Conservation (phyloP, 169 alveolate genomes). For the Plasmodium gallinaceum region DNA sequence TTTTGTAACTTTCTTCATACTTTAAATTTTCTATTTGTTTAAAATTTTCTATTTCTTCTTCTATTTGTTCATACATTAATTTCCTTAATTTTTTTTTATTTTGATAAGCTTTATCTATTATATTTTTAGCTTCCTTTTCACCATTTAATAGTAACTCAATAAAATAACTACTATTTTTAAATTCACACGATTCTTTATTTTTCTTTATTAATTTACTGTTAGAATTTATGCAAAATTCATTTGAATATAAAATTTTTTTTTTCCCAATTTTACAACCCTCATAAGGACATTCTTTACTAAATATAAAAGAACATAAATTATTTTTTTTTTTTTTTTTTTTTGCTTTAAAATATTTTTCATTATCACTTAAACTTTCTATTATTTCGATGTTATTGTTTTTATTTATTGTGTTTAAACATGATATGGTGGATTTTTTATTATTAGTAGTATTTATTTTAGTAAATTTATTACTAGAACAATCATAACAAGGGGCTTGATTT, state of each 20-base stretch:
- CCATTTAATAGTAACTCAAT: conserved; percentile 21
- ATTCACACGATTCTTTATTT: background rate
- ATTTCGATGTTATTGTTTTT: background rate
- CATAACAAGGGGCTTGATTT: background rate
- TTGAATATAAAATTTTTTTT: background rate
- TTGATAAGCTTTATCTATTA: conserved; percentile 29
- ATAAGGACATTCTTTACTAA: background rate
- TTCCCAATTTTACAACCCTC: background rate
- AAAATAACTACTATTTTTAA: background rate
- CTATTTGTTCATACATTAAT: conserved; percentile 14
- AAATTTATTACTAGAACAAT: background rate
- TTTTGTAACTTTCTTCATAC: conserved; percentile 10
- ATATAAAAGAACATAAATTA: background rate
- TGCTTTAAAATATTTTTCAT: background rate
- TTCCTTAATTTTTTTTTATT: conserved; percentile 12
- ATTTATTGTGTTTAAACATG: background rate
- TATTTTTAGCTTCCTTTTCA: conserved; percentile 29
- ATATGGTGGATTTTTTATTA: background rate
- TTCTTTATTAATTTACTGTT: background rate
- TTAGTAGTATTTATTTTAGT: background rate
- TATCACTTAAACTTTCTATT: background rate
- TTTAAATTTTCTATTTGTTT: conserved; percentile 8
- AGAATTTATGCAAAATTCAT: background rate
- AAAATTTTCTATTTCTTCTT: conserved; percentile 25
- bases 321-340: background rate